These are phyloP conservation scores for Sporothrix phasma DNA, from an alignment of 2,329 filamentous ascomycete species.

Conservation along the genomic window DNA sequence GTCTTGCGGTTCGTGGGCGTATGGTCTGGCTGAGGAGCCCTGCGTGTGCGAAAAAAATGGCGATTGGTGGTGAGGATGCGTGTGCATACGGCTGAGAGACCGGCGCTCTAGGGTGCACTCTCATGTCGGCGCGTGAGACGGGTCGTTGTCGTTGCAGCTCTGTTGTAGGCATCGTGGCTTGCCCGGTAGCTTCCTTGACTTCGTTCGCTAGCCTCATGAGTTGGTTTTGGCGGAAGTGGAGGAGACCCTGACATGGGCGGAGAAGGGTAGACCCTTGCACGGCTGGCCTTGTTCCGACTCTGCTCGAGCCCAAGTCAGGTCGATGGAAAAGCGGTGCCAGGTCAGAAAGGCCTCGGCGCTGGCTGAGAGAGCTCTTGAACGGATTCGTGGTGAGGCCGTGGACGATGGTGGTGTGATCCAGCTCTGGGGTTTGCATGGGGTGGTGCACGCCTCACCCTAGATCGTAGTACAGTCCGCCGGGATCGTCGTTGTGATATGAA, in stretches of 20 bases:
- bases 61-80: slow-evolving; percentile 7
- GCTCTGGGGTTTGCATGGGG: slow-evolving; percentile 46
- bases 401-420: slow-evolving; percentile 19
- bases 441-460: slow-evolving; percentile 17
- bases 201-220: slow-evolving; percentile 47
- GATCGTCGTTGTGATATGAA: neutral
- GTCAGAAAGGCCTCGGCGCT: slow-evolving; percentile 48
- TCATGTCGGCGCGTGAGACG: slow-evolving; percentile 28
- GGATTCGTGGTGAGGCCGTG: slow-evolving; percentile 29
- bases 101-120: slow-evolving; percentile 19
- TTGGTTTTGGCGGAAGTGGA: slow-evolving; percentile 47
- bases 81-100: neutral
- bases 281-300: slow-evolving; percentile 43
- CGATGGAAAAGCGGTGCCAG: slow-evolving; percentile 45
- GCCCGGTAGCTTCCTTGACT: slow-evolving; percentile 38
- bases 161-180: slow-evolving; percentile 43
- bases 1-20: slow-evolving; percentile 30
- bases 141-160: slow-evolving; percentile 26
- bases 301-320: slow-evolving; percentile 46
- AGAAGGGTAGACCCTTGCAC: slow-evolving; percentile 55
- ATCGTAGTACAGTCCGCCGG: neutral
- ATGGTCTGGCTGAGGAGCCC: slow-evolving; percentile 25
- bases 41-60: neutral
- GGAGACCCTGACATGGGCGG: slow-evolving; percentile 66
- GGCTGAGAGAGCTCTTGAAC: slow-evolving; percentile 41